Base-by-base conservation (phyloP, 148 eudicot species). In the Vaccinium corymbosum region DNA sequence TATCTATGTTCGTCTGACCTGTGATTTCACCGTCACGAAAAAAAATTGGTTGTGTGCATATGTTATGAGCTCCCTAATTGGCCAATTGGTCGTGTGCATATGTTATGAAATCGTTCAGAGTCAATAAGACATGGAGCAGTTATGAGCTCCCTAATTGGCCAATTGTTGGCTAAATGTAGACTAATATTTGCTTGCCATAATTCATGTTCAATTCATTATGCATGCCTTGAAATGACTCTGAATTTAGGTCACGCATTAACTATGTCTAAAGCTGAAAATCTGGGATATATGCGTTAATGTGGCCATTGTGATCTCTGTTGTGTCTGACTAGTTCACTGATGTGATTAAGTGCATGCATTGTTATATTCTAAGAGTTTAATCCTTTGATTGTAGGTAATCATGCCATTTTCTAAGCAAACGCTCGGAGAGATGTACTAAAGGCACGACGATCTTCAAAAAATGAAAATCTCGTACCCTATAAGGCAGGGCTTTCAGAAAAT, bases 51-150 rank as follows among this genome's bases (percentile, higher is more conserved):
- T 20, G 38, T n/a, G 0, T 32, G 25, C 50, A 13, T 20, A 76
- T 49, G 15, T n/a, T 48, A 75, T 7, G 79, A 20, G 35, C 35
- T 32, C 35, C 35, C 35, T 32, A 32, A 32, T 32, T 32, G 35
- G 35, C 35, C 35, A 32, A n/a, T 22, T 7, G 56, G 19, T 50
- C 11, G 42, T 11, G 0, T 35, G 27, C 50, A 13, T n/a, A 76
- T 49, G 16, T 22, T 48, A 76, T 7, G 79, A 20, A 48, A 48
- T 76, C 49, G 5, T 46, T 6, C 51, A 48, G 15, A 49, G 29
- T 80, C 49, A 62, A 29, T 76, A 79, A 87, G 46, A 38, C 70
- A 59, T 82, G 29, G 27, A 50, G 48, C 73, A 79, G 78, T 79
- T 35, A 35, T 80, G 55, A 48, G 75, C 57, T 42, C 17, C 20